Conservation (phyloP, 2,329 filamentous ascomycete species). For the Coleophoma eucalyptorum region DNA sequence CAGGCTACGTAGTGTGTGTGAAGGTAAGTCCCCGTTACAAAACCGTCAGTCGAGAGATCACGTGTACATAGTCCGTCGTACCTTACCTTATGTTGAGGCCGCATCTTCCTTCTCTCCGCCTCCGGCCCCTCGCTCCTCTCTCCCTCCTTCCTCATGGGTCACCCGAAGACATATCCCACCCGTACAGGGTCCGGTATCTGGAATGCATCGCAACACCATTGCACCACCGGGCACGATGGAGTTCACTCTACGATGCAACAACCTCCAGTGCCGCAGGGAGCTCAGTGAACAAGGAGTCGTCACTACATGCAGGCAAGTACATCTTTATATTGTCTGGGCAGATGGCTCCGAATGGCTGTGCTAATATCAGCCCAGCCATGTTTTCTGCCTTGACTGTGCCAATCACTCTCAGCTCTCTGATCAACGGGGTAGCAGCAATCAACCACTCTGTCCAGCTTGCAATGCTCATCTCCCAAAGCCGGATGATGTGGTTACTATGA, state of each 20-base stretch:
- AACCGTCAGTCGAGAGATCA: too few relatives aligned
- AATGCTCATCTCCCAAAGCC: conserved; percentile 61
- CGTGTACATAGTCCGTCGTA: too few relatives aligned
- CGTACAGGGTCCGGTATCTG: too few relatives aligned
- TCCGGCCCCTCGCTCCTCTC: too few relatives aligned
- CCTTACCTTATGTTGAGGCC: too few relatives aligned
- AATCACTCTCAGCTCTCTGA: conserved; percentile 55
- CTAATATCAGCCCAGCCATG: conserved; percentile 54
- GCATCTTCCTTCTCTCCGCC: too few relatives aligned
- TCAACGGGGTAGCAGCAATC: conserved; percentile 42
- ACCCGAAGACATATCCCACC: too few relatives aligned
- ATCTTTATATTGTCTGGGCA: conserved; percentile 2
- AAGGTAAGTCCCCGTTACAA: too few relatives aligned
- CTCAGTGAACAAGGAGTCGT: conserved; percentile 73
- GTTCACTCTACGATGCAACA: conserved; percentile 72
- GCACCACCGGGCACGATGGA: conserved; percentile 56
- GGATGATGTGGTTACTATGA: conserved; percentile 70
- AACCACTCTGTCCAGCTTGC: conserved; percentile 71
- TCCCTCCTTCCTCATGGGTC: too few relatives aligned
- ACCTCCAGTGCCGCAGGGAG: conserved; percentile 67
- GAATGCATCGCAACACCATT: too few relatives aligned
- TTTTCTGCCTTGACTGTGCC: conserved; percentile 79
- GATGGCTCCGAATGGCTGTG: not conserved
- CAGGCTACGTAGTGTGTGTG: too few relatives aligned
- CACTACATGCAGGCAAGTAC: conserved; percentile 76